Percentiles rank a stretch among this genome's conserved stretches.
These are phyloP conservation scores for Petunia hybrid DNA, from an alignment of 305 asterid genomes.

Conservation along the genomic window DNA sequence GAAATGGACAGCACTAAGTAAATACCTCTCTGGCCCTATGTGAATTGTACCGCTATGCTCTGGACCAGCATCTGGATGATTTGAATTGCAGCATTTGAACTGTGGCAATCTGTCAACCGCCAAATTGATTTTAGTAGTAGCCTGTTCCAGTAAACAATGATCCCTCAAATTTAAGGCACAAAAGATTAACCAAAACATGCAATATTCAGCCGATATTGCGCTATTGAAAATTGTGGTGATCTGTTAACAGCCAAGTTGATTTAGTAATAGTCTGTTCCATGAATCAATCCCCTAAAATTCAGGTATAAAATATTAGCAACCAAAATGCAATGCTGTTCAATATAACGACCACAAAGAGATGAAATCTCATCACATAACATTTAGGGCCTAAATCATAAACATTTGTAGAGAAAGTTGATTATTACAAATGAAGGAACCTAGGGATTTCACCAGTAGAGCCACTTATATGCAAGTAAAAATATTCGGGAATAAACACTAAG, in stretches of 20 bases:
- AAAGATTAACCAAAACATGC: conserved; percentile 10
- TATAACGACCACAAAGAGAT: conserved; percentile 15
- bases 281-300: conserved; percentile 33
- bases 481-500: neutral
- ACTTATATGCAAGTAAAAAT: neutral
- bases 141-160: conserved; percentile 57
- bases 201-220: conserved; percentile 53
- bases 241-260: conserved; percentile 75
- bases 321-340: neutral
- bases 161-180: conserved; percentile 24
- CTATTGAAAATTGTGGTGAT: conserved; percentile 71
- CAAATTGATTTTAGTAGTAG: conserved; percentile 91
- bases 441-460: neutral
- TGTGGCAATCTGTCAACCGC: conserved; percentile 83
- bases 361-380: neutral
- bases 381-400: neutral
- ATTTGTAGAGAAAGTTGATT: conserved; percentile 13
- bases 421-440: conserved; percentile 14
- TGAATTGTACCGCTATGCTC: conserved; percentile 96
- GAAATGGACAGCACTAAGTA: conserved; percentile 32
- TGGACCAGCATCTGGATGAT: conserved; percentile 74
- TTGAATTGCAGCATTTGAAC: conserved; percentile 73
- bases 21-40: conserved; percentile 90
- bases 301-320: conserved; percentile 1
- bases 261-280: conserved; percentile 77